A percentile compares a stretch with the other conserved stretches of the same genome.
Conservation (phyloP, 345 rosid species). For the Salix udensis region DNA sequence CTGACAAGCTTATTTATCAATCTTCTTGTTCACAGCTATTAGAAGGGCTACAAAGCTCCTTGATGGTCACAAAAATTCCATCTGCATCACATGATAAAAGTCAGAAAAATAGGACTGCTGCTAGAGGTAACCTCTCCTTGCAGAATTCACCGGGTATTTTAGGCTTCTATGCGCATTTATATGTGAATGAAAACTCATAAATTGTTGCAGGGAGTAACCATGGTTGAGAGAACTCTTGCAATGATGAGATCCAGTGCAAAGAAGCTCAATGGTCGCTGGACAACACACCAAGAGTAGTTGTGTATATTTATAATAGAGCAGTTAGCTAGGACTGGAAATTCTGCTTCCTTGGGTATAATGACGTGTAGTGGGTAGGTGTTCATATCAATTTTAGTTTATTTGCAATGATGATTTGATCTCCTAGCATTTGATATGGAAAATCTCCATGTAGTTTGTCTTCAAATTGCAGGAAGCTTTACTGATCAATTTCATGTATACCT, state of each 20-base stretch:
- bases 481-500: background rate
- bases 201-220: constrained; percentile 54
- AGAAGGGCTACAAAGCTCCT: constrained; percentile 91
- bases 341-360: constrained; percentile 34
- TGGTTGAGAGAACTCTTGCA: constrained; percentile 33
- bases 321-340: constrained; percentile 37
- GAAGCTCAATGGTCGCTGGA: constrained; percentile 19
- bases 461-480: constrained; percentile 25
- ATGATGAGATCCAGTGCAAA: constrained; percentile 5
- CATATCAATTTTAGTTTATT: constrained; percentile 30
- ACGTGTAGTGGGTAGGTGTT: constrained; percentile 45
- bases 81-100: constrained; percentile 64
- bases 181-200: background rate
- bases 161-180: background rate
- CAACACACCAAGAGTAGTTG: constrained; percentile 27
- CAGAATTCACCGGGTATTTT: background rate
- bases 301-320: constrained; percentile 43
- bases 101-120: constrained; percentile 36
- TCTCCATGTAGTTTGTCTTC: constrained; percentile 31
- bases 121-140: constrained; percentile 21
- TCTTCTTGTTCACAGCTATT: constrained; percentile 49
- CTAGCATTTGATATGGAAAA: constrained; percentile 36
- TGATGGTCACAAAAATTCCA: constrained; percentile 75
- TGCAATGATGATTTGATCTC: constrained; percentile 25
- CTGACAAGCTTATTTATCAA: background rate